Evolutionary conservation across 2,329 filamentous ascomycete genomes (phyloP).

Genomic region (Chaetomium sp.): DNA sequence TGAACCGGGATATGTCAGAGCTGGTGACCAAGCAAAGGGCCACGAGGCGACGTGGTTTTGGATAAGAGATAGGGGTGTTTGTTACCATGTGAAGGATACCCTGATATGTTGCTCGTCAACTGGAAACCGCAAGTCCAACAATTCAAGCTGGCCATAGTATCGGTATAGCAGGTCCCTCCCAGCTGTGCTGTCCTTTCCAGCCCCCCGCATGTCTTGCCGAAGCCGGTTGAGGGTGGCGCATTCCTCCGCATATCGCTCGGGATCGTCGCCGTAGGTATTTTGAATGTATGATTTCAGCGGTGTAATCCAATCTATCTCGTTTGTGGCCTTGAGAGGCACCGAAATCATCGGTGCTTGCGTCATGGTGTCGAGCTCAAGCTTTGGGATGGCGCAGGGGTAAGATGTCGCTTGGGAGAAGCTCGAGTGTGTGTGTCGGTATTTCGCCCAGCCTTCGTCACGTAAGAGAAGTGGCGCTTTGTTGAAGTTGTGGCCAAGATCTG

Average conservation of each 20-base stretch:
- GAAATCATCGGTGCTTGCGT: conserved; percentile 92
- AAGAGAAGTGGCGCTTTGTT: not conserved
- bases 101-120: conserved; percentile 99
- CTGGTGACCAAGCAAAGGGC: not conserved
- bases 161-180: conserved; percentile 90
- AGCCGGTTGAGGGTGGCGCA: conserved; percentile 89
- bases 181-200: conserved; percentile 91
- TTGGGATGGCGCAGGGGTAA: conserved; percentile 3
- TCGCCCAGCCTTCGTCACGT: not conserved
- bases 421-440: not conserved
- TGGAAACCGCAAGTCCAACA: conserved; percentile 89
- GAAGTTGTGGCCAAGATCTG: not conserved
- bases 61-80: not conserved
- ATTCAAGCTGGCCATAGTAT: conserved; percentile 95
- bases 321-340: conserved; percentile 84
- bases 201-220: conserved; percentile 96
- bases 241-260: conserved; percentile 91
- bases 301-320: conserved; percentile 95
- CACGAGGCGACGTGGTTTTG: not conserved
- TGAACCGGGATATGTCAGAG: conserved; percentile 33
- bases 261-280: conserved; percentile 90
- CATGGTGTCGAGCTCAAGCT: conserved; percentile 40
- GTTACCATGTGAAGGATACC: conserved; percentile 93
- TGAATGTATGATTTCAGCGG: conserved; percentile 92
- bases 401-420: not conserved